Evolutionary conservation across 371 early-diverging fungal genomes (phyloP).

Genomic region (Mortierella sp.): DNA sequence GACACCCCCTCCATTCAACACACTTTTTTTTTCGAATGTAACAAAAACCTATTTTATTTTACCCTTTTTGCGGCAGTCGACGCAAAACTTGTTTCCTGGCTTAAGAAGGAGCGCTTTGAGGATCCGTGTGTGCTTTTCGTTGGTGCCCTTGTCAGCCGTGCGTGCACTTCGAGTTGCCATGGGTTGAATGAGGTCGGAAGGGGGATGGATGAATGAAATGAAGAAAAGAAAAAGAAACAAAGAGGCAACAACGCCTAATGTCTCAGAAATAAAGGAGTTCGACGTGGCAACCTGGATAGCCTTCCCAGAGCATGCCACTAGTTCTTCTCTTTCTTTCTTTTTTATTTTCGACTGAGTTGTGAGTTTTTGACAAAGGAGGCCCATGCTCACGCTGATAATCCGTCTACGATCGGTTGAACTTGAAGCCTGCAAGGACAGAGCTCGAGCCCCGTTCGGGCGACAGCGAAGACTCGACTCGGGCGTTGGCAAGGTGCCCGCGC

Average conservation of each 20-base stretch:
- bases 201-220: not conserved
- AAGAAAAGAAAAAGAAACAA: not conserved
- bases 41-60: too few relatives aligned
- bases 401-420: constrained; percentile 26
- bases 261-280: not conserved
- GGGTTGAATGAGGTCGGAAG: not conserved
- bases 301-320: not conserved
- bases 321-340: too few relatives aligned
- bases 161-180: constrained; percentile 85
- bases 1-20: not conserved
- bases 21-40: not conserved
- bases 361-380: too few relatives aligned
- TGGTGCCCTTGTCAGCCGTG: constrained; percentile 77
- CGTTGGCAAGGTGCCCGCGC: constrained; percentile 40
- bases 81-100: constrained; percentile 83
- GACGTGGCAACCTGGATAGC: not conserved
- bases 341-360: too few relatives aligned
- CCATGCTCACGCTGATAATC: not conserved
- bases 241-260: not conserved
- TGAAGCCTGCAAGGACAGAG: constrained; percentile 49
- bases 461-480: constrained; percentile 31
- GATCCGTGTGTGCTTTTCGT: constrained; percentile 78
- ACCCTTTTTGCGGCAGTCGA: constrained; percentile 88
- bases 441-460: constrained; percentile 29
- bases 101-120: constrained; percentile 78